Evolutionary conservation across 225 moss, liverwort and hornwort genomes (phyloP).

Genomic region (Rhytidiadelphus loreus): DNA sequence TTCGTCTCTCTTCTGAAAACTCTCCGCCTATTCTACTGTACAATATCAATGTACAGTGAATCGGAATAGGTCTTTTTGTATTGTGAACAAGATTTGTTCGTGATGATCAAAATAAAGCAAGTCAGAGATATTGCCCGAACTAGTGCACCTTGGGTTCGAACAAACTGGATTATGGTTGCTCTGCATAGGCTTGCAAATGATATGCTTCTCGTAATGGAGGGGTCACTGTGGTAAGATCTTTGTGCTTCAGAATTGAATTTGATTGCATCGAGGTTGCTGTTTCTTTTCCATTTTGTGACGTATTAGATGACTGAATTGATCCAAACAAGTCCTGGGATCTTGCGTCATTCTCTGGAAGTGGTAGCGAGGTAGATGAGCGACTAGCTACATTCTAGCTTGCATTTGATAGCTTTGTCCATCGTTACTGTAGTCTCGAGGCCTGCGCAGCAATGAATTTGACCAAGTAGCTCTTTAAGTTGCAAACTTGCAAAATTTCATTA

Average conservation of each 20-base stretch:
- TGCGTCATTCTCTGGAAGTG: not conserved
- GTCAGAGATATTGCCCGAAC: not conserved
- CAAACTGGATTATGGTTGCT: not conserved
- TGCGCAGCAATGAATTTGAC: not conserved
- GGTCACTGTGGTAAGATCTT: not conserved
- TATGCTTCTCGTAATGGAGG: not conserved
- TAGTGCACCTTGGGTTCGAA: not conserved
- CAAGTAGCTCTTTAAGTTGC: not conserved
- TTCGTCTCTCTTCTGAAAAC: not conserved
- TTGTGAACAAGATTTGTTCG: constrained; percentile 9
- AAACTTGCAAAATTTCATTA: no score
- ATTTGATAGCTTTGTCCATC: not conserved
- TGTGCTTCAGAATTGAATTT: not conserved
- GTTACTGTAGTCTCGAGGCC: not conserved
- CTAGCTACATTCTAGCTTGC: not conserved
- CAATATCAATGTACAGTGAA: not conserved
- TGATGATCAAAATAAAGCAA: constrained; percentile 15
- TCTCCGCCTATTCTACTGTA: not conserved
- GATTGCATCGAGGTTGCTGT: not conserved
- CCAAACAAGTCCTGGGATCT: not conserved
- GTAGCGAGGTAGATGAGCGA: not conserved
- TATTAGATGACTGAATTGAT: not conserved
- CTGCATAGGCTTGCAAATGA: not conserved
- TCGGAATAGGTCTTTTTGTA: not conserved
- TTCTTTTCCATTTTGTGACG: not conserved